Evolutionary conservation across 2,329 filamentous ascomycete genomes (phyloP), one percentile per base, ranked within the genome.

Genomic region (Myriosclerotinia duriaeana): DNA sequence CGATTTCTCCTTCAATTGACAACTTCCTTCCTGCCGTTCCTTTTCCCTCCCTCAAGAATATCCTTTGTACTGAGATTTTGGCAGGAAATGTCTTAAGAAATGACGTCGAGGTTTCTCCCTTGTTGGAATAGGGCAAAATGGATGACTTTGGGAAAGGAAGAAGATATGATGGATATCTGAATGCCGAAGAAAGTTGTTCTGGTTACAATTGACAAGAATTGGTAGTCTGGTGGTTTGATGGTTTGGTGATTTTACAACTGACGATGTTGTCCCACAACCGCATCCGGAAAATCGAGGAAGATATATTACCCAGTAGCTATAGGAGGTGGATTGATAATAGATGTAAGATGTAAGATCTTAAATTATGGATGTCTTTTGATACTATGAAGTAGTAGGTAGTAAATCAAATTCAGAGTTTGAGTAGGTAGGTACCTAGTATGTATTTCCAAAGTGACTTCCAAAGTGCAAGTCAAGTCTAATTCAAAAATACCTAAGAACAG

Each of bases 1-100:
- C n/a, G 17, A 34, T 34, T 15, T 22, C 6, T 58, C 40, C 42
- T 64, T 46, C 62, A 64, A 59, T 58, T 58, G n/a, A n/a, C n/a
- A n/a, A n/a, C n/a, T n/a, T n/a, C n/a, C n/a, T n/a, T n/a, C n/a
- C n/a, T n/a, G n/a, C n/a, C n/a, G n/a, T n/a, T n/a, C n/a, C n/a
- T n/a, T n/a, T n/a, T n/a, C n/a, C n/a, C 15, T n/a, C n/a, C 42
- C 30, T 26, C n/a, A 26, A 17, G 34, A 20, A 38, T 36, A n/a
- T 22, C 30, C 44, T 50, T 60, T 50, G 56, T 48, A 46, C 20
- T 14, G n/a, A 50, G 34, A 11, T 7, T 50, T 38, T 44, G 22
- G 12, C 42, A 38, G 30, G 42, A 15, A 64, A 36, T 48, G 40
- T 40, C 40, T 46, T 36, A 17, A 14, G n/a, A 20, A 38, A 50